Evolutionary conservation across 495 filamentous ascomycete genomes (phyloP), one percentile per base, ranked within the genome.

Genomic region (Podospora fimiseda): DNA sequence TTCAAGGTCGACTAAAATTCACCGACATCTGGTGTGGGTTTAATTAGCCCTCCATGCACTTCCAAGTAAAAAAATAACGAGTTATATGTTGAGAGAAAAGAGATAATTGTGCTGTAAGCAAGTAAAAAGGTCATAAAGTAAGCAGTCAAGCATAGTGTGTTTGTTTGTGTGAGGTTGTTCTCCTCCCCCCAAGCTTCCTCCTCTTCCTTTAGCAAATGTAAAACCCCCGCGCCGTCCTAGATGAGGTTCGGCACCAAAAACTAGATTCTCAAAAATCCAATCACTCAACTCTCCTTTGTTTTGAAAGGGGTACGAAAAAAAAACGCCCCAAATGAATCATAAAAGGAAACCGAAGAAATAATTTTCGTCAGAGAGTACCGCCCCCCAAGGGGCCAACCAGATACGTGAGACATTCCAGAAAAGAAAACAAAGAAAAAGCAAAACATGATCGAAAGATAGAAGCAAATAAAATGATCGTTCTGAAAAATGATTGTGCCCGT

Each of bases 381-480:
- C 42, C 23, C 42, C 14, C 19, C 6, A 14, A 13, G 9, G 22
- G 19, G 42, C 18, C 19, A 44, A 16, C 19, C 9, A 22, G 38
- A 51, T 43, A 38, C 37, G 19, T 33, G 21, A 37, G 50, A 53
- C 22, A 47, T 41, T 18, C 33, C 16, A 43, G 27, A 23, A 22
- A 54, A 33, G 15, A 19, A 37, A 47, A 19, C 16, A 27, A 23
- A 16, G 47, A 43, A 49, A 48, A 48, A 39, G 7, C 22, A 49
- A 52, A 37, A 43, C 21, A 51, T 44, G 20, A 52, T 18, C 19
- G 39, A 57, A 40, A 23, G 15, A 21, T 30, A 15, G 16, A 52
- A 18, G 22, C 18, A 54, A 21, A 36, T 15, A 48, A 48, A 45
- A 37, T 24, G 53, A 24, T 22, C 20, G 21, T 22, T 30, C 13